phyloP scores from a whole-genome alignment of 2,329 filamentous ascomycete genomes.

The Alternaria consortialis region DNA sequence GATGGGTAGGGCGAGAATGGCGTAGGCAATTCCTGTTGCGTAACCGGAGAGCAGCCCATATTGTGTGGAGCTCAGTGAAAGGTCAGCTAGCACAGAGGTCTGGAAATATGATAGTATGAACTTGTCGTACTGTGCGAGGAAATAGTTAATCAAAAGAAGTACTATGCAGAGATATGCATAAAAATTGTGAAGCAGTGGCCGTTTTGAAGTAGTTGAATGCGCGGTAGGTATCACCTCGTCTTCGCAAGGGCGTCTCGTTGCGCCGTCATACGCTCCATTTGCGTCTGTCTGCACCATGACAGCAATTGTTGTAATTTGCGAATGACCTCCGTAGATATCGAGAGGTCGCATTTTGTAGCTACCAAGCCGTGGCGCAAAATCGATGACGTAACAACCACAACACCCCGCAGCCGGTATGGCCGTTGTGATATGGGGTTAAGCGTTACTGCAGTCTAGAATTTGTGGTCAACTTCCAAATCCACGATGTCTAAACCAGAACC shows the following conservation, averaged over 20 bases:
- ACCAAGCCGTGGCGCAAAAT: conserved; percentile 2
- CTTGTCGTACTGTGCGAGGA: conserved; percentile 2
- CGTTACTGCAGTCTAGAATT: neutral
- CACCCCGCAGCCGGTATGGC: neutral
- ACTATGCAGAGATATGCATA: conserved; percentile 1
- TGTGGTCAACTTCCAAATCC: too few species aligned
- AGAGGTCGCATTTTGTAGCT: neutral
- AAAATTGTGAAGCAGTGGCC: neutral
- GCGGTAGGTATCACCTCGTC: too few species aligned
- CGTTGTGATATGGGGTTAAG: neutral
- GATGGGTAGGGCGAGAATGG: neutral
- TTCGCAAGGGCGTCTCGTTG: too few species aligned
- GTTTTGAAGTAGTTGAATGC: too few species aligned
- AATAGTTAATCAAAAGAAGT: neutral
- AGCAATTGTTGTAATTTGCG: too few species aligned
- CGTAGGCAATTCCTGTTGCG: conserved; percentile 4
- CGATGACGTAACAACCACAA: conserved; percentile 1
- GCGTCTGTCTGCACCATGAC: too few species aligned
- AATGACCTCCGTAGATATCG: neutral
- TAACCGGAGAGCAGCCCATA: conserved; percentile 2
- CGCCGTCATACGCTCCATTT: too few species aligned
- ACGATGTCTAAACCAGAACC: neutral
- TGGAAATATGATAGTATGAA: conserved; percentile 2
- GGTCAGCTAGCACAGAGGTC: neutral
- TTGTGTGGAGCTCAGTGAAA: conserved; percentile 1